phyloP scores from a whole-genome alignment of 2,329 filamentous ascomycete genomes.

The Thielaviopsis ethacetica region DNA sequence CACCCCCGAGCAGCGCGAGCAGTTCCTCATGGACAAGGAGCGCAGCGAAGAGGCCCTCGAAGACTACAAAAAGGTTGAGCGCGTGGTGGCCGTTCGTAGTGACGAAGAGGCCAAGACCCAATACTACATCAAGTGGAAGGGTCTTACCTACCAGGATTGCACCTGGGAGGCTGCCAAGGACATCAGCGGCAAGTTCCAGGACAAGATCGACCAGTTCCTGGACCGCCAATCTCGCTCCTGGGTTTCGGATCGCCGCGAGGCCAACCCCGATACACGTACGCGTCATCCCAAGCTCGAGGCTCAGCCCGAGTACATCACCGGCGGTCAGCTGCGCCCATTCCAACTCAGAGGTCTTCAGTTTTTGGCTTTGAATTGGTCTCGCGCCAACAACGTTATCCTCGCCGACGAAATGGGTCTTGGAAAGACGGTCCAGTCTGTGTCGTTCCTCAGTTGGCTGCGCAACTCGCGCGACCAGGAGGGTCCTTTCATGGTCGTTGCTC shows the following conservation, averaged over 20 bases:
- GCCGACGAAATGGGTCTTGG: slow-evolving; percentile 98
- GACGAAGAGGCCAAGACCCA: slow-evolving; percentile 60
- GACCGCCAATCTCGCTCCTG: slow-evolving; percentile 70
- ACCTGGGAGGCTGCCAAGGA: slow-evolving; percentile 78
- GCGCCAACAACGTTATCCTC: slow-evolving; percentile 86
- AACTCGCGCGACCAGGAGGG: slow-evolving; percentile 82
- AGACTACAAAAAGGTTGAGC: slow-evolving; percentile 83
- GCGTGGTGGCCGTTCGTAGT: slow-evolving; percentile 71
- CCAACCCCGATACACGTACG: slow-evolving; percentile 57
- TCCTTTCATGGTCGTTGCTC: slow-evolving; percentile 92
- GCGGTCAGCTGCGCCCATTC: slow-evolving; percentile 77
- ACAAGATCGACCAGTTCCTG: slow-evolving; percentile 80
- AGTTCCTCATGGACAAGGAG: slow-evolving; percentile 90
- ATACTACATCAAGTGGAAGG: slow-evolving; percentile 96
- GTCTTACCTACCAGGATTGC: slow-evolving; percentile 79
- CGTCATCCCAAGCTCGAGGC: slow-evolving; percentile 57
- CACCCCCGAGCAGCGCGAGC: slow-evolving; percentile 73
- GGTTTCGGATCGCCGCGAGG: slow-evolving; percentile 61
- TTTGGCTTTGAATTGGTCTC: slow-evolving; percentile 88
- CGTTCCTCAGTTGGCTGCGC: slow-evolving; percentile 92
- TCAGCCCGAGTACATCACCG: slow-evolving; percentile 72
- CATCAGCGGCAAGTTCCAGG: slow-evolving; percentile 64
- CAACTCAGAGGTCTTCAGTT: slow-evolving; percentile 93
- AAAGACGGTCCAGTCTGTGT: slow-evolving; percentile 94
- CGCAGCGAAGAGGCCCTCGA: slow-evolving; percentile 73